Base-by-base conservation (phyloP, 352 stramenopile genomes). In the Phytophthora palmivora region DNA sequence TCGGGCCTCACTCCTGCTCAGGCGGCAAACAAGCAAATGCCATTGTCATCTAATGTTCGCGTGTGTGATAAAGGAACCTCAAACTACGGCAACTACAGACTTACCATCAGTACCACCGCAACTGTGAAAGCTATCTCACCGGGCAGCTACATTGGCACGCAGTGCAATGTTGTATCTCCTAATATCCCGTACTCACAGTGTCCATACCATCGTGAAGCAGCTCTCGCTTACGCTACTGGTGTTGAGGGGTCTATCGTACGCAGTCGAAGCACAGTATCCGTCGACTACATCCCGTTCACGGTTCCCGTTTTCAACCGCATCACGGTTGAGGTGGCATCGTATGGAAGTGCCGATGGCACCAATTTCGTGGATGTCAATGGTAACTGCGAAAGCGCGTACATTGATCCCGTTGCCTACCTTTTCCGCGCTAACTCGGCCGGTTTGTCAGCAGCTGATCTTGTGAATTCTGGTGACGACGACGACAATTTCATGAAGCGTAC, bases 61-160 rank as follows among this genome's bases (percentile, higher is more conserved):
- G 65, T 87, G 28, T 90, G 84, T 63, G 65, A 76, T 36, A 46
- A 65, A 2, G 46, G 48, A n/a, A 67, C 82, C 10, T 87, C 79
- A 16, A 89, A 87, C 56, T 91, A 88, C 38, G 84, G 84, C 28
- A 92, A 45, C 71, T 91, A 91, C 54, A 70, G 76, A 8, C 58
- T 90, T 11, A 90, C 81, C 0, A 72, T 91, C 57, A 76, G 66
- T 0, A 77, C 75, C 14, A 71, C 56, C 0, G 67, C 63, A 3
- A 51, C 55, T 1, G 57, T 90, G 26, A 67, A 55, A 6, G 76
- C 76, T 12, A 50, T 38, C 10, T 52, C 64, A 1, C 77, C 77
- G 1, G 67, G 65, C 14, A 80, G 55, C 44, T 90, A 91, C 74
- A 91, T 92, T 42, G 83, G 81, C 37, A 84, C 66, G 21, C 81